Conservation (phyloP, 345 rosid genomes). For the Punica granatum region DNA sequence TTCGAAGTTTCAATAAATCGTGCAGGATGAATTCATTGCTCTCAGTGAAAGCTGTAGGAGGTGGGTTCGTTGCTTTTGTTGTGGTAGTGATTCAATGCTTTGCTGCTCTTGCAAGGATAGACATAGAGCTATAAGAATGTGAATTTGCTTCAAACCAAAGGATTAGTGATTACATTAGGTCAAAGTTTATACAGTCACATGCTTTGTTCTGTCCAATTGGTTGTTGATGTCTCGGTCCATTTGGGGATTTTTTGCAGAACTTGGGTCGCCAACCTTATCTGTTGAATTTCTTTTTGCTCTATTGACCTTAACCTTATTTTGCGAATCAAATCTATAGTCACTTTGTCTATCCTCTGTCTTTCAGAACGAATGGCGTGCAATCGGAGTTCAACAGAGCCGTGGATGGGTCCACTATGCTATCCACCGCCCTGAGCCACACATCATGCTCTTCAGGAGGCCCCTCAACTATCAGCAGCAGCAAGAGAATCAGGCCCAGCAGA, state of each 20-base stretch:
- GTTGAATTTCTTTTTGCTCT: neutral
- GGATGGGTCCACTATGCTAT: slow-evolving; percentile 97
- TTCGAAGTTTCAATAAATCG: neutral
- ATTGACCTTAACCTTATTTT: neutral
- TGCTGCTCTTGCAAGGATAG: neutral
- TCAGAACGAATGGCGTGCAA: slow-evolving; percentile 89
- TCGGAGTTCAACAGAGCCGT: slow-evolving; percentile 96
- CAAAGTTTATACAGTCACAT: neutral
- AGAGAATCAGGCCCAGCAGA: slow-evolving; percentile 58
- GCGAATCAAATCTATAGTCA: neutral
- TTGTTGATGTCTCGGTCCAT: neutral
- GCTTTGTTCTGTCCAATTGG: neutral
- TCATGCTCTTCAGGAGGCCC: slow-evolving; percentile 93
- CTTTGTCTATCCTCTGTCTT: slow-evolving; percentile 1
- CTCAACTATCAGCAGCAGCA: slow-evolving; percentile 90
- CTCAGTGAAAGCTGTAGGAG: too few relatives aligned
- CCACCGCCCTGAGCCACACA: slow-evolving; percentile 98
- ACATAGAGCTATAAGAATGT: neutral
- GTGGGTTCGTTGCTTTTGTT: neutral
- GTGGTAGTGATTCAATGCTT: neutral
- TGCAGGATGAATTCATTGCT: too few relatives aligned
- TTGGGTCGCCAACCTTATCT: neutral
- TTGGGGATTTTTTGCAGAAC: neutral
- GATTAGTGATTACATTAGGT: neutral
- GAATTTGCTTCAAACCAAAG: neutral